Conservation (phyloP, 169 alveolate species). For the Toxoplasma gondii region DNA sequence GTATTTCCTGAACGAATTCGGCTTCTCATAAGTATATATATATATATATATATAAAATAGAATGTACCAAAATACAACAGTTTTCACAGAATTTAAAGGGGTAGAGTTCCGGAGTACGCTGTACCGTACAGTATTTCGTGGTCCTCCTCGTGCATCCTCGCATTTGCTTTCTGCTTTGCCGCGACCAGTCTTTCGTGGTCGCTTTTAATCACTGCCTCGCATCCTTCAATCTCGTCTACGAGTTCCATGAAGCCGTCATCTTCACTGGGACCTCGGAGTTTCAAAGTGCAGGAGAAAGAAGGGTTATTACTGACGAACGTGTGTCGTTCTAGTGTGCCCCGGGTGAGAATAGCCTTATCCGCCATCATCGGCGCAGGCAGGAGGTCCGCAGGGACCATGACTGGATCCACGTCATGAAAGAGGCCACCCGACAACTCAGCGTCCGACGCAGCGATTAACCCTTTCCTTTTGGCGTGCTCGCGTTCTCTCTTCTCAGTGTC, state of each 20-base stretch:
- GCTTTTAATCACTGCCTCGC: conserved; percentile 3
- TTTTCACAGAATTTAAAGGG: not conserved
- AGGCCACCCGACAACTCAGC: conserved; percentile 15
- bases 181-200: not conserved
- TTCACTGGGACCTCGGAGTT: conserved; percentile 10
- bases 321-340: conserved; percentile 47
- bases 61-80: not conserved
- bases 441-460: conserved; percentile 35
- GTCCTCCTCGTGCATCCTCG: conserved; percentile 18
- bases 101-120: not conserved
- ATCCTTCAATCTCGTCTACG: not conserved
- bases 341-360: not conserved
- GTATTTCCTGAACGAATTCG: too few relatives aligned
- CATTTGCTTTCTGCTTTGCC: not conserved
- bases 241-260: not conserved
- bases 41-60: too few relatives aligned
- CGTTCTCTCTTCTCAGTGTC: not conserved
- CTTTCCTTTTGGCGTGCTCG: conserved; percentile 25
- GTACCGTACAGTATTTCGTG: conserved; percentile 9
- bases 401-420: conserved; percentile 56
- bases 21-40: too few relatives aligned
- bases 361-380: conserved; percentile 58
- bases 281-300: not conserved
- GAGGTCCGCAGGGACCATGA: conserved; percentile 46
- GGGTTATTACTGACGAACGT: not conserved